Percentiles rank a stretch among this genome's conserved stretches.
phyloP scores from a whole-genome alignment of 129 eudicot species.

The Dittrichia graveolens region DNA sequence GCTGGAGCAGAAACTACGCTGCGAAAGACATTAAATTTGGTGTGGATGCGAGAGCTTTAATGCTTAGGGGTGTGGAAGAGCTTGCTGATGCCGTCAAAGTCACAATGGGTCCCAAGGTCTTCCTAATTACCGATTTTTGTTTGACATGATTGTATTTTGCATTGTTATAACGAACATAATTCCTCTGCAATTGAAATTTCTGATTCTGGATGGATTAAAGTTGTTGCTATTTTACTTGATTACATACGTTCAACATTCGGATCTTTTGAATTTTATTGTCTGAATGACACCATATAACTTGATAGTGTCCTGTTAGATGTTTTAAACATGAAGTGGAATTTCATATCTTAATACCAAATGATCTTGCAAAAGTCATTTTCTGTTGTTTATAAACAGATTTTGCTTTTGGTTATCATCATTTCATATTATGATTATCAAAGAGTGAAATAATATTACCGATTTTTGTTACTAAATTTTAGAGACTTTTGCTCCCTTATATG shows the following conservation, averaged over 20 bases:
- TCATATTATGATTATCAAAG: too few relatives aligned
- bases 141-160: background rate
- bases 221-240: background rate
- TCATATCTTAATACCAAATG: background rate
- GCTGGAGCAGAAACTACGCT: slow-evolving; percentile 80
- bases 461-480: background rate
- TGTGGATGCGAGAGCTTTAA: slow-evolving; percentile 82
- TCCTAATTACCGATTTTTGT: background rate
- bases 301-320: background rate
- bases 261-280: slow-evolving; percentile 5
- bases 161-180: background rate
- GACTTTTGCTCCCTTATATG: background rate
- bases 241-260: background rate
- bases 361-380: background rate
- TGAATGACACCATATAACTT: background rate
- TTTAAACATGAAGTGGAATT: background rate
- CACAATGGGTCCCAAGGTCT: slow-evolving; percentile 85
- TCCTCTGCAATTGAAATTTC: background rate
- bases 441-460: background rate
- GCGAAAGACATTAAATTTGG: slow-evolving; percentile 91
- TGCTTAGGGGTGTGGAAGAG: slow-evolving; percentile 92
- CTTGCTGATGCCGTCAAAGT: slow-evolving; percentile 98
- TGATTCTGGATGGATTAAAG: background rate
- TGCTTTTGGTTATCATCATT: background rate
- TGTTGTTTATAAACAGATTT: background rate